Evolutionary conservation across 2,329 filamentous ascomycete genomes (phyloP).

Genomic region (Cladosporium sp.): DNA sequence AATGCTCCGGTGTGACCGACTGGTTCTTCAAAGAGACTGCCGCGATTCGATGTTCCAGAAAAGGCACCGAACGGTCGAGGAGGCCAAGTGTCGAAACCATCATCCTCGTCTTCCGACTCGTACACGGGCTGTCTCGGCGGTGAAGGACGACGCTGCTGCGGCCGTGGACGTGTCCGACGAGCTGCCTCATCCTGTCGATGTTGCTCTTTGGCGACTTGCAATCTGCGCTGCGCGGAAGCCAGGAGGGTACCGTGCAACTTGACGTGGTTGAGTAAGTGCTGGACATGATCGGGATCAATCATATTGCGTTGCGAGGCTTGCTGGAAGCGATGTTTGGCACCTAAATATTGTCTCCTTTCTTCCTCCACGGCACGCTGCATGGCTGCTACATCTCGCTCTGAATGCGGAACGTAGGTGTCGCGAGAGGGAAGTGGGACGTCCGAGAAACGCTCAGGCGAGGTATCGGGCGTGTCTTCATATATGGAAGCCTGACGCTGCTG

Average conservation of each 20-base stretch:
- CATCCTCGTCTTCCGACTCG: not conserved
- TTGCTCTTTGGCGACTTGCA: slow-evolving; percentile 9
- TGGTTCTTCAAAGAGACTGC: not conserved
- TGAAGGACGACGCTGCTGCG: not conserved
- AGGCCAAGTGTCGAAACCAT: not conserved
- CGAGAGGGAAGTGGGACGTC: not conserved
- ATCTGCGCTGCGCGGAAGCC: slow-evolving; percentile 8
- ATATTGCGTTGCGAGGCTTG: slow-evolving; percentile 22
- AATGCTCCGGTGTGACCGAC: not conserved
- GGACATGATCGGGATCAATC: slow-evolving; percentile 20
- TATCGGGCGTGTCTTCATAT: slow-evolving; percentile 7
- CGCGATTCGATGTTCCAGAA: not conserved
- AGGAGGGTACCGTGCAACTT: slow-evolving; percentile 15
- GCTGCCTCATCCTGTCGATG: not conserved
- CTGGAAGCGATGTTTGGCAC: slow-evolving; percentile 21
- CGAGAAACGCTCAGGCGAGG: not conserved
- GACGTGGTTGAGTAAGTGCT: slow-evolving; percentile 24
- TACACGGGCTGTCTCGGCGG: slow-evolving; percentile 4
- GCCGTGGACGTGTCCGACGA: not conserved
- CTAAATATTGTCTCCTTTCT: slow-evolving; percentile 7
- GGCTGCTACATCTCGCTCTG: slow-evolving; percentile 4
- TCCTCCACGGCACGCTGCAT: slow-evolving; percentile 23
- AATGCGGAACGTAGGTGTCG: not conserved
- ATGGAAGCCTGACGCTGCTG: not conserved
- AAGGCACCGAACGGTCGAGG: not conserved